These are phyloP conservation scores for Ascochyta rabiei DNA, from an alignment of 2,329 filamentous ascomycete genomes.

Conservation along the genomic window DNA sequence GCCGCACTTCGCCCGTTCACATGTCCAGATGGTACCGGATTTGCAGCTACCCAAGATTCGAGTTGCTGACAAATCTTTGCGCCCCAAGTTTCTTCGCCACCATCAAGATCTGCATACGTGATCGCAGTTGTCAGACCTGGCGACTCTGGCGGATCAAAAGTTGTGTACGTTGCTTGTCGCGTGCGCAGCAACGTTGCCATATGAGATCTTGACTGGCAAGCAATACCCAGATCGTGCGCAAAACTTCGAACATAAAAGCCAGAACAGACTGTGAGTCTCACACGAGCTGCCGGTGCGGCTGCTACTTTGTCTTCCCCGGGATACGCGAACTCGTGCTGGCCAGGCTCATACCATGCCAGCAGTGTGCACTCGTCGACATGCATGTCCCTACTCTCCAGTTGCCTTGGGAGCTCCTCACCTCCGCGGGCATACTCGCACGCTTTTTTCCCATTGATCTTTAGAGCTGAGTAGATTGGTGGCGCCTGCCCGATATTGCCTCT, in stretches of 20 bases:
- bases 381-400: constrained; percentile 37
- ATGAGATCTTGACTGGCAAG: constrained; percentile 29
- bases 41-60: constrained; percentile 29
- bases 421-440: constrained; percentile 37
- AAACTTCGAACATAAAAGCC: constrained; percentile 45
- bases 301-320: constrained; percentile 16
- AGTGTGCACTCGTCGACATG: constrained; percentile 35
- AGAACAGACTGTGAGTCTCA: constrained; percentile 34
- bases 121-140: constrained; percentile 18
- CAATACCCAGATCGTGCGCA: constrained; percentile 38
- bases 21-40: constrained; percentile 23
- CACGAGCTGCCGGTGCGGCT: constrained; percentile 26
- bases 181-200: constrained; percentile 35
- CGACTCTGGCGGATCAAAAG: constrained; percentile 4
- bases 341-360: constrained; percentile 32
- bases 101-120: constrained; percentile 31
- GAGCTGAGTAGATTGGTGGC: constrained; percentile 38
- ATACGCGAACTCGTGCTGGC: constrained; percentile 24
- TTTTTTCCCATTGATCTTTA: constrained; percentile 40
- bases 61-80: constrained; percentile 29
- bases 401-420: constrained; percentile 32
- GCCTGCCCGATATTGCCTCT: constrained; percentile 31
- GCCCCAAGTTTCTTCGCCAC: constrained; percentile 33
- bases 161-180: constrained; percentile 31
- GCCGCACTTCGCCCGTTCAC: constrained; percentile 28